These are phyloP conservation scores for Arctium lappa DNA, from an alignment of 129 eudicot genomes.

Conservation along the genomic window DNA sequence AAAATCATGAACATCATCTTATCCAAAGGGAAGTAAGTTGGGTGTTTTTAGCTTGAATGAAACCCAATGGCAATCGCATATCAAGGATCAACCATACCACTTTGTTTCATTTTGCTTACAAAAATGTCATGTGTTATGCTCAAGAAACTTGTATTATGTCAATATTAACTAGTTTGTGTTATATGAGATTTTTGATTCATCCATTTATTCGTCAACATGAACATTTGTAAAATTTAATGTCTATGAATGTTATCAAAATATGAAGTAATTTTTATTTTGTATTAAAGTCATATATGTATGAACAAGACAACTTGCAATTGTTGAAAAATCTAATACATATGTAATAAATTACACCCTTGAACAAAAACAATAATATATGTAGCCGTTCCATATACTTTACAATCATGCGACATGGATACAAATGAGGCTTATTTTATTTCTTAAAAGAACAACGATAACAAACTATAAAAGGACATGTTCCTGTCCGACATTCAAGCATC, in stretches of 20 bases:
- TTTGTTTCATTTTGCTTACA: too few species aligned
- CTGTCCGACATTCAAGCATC: too few species aligned
- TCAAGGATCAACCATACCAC: too few species aligned
- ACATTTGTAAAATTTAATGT: too few species aligned
- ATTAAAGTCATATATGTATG: not conserved
- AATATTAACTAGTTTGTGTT: not conserved
- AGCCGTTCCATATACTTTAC: not conserved
- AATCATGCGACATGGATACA: not conserved
- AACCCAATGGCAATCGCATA: too few species aligned
- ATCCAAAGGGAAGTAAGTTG: too few species aligned
- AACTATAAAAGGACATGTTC: too few species aligned
- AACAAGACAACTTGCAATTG: not conserved
- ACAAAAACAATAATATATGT: not conserved
- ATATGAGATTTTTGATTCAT: not conserved
- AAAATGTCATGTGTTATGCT: too few species aligned
- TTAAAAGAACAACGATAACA: too few species aligned
- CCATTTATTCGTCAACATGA: not conserved
- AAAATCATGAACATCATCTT: too few species aligned
- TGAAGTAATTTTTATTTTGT: not conserved
- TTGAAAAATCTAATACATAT: not conserved
- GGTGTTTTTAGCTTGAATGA: too few species aligned
- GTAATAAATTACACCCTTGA: not conserved
- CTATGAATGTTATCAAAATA: not conserved
- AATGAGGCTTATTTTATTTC: too few species aligned
- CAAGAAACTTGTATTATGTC: not conserved